These are phyloP conservation scores for Corinectria fuckeliana DNA, from an alignment of 2,329 filamentous ascomycete species.

Conservation along the genomic window DNA sequence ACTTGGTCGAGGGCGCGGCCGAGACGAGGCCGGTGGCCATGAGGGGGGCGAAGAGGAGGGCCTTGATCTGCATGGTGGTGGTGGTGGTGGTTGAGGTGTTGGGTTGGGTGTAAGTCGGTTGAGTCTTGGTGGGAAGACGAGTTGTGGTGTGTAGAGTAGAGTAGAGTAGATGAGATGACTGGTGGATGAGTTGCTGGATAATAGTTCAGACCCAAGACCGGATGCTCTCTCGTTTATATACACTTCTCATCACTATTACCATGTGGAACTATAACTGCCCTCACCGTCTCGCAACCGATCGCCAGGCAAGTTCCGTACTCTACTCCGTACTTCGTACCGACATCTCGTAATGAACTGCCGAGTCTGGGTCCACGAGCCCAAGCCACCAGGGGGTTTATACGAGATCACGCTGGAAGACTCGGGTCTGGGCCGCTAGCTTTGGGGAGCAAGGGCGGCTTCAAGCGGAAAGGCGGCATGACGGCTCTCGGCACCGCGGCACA, in stretches of 20 bases:
- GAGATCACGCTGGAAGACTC: neutral
- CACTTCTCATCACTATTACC: neutral
- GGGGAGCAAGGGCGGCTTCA: neutral
- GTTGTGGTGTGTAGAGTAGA: neutral
- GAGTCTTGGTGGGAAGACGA: neutral
- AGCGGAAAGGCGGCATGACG: neutral
- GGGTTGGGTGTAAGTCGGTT: neutral
- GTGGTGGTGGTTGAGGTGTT: neutral
- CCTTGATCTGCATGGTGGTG: conserved; percentile 40
- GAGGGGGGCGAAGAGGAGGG: conserved; percentile 34
- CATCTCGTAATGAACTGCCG: neutral
- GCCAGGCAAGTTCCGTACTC: neutral
- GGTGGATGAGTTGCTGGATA: neutral
- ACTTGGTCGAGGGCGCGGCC: conserved; percentile 33
- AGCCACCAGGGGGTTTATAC: neutral
- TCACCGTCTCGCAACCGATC: neutral
- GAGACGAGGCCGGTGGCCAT: conserved; percentile 37
- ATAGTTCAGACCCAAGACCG: neutral
- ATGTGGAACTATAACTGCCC: neutral
- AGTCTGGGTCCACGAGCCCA: neutral
- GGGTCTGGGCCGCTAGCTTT: neutral
- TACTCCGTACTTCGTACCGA: too few species aligned
- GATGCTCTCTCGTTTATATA: neutral
- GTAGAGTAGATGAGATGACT: neutral
- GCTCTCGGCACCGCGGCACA: neutral